Conservation (phyloP, 2,329 filamentous ascomycete species). For the Coniochaeta sp. region DNA sequence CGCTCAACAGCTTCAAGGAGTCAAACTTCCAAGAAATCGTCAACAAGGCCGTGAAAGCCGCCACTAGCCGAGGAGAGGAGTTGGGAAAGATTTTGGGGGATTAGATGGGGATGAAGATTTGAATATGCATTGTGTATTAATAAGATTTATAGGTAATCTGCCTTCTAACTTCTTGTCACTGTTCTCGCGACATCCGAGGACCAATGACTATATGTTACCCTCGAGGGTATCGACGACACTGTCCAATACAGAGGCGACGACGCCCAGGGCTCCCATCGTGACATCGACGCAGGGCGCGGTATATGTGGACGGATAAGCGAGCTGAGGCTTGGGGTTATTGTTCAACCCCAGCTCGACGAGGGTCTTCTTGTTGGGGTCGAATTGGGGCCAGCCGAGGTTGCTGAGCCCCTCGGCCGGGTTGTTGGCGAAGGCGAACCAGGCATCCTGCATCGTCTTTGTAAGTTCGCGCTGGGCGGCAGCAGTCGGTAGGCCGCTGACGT, state of each 20-base stretch:
- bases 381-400: slow-evolving; percentile 29
- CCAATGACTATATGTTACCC: neutral
- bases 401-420: slow-evolving; percentile 28
- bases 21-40: slow-evolving; percentile 35
- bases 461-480: slow-evolving; percentile 21
- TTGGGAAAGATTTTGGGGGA: slow-evolving; percentile 22
- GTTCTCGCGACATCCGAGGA: neutral
- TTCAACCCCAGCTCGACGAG: slow-evolving; percentile 19
- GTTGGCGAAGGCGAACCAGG: slow-evolving; percentile 32
- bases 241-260: neutral
- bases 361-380: slow-evolving; percentile 15
- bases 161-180: neutral
- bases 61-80: slow-evolving; percentile 33
- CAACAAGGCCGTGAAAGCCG: slow-evolving; percentile 38
- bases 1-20: slow-evolving; percentile 39
- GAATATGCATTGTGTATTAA: too few species aligned
- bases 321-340: slow-evolving; percentile 15
- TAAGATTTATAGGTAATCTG: too few species aligned
- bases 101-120: too few species aligned
- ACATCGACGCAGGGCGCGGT: slow-evolving; percentile 17
- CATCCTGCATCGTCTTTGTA: slow-evolving; percentile 28
- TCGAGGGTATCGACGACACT: too few species aligned
- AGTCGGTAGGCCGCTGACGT: slow-evolving; percentile 29
- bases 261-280: slow-evolving; percentile 11
- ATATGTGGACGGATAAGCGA: slow-evolving; percentile 19